Evolutionary conservation across 2,329 filamentous ascomycete species (phyloP).

Genomic region (Rugonectria rugulosa): DNA sequence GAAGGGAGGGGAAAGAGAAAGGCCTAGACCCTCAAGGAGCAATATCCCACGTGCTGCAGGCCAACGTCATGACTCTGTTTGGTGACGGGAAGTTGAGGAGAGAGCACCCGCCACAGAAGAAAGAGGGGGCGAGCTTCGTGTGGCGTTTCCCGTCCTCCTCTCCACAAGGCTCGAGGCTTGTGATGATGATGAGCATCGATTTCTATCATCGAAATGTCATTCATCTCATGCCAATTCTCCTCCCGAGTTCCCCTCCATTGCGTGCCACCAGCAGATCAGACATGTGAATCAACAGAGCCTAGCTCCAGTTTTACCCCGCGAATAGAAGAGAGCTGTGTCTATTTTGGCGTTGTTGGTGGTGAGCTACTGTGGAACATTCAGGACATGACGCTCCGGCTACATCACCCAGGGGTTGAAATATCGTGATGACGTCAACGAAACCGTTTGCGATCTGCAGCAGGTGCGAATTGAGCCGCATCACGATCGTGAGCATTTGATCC

Average conservation of each 20-base stretch:
- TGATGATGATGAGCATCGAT: background rate
- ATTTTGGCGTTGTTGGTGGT: too few species aligned
- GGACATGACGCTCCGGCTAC: background rate
- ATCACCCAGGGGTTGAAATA: background rate
- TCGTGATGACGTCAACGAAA: background rate
- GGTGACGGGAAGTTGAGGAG: too few species aligned
- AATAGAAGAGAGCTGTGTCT: background rate
- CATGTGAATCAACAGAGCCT: background rate
- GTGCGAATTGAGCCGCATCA: too few species aligned
- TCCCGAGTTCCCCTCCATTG: background rate
- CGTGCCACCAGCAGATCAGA: too few species aligned
- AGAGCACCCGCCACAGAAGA: background rate
- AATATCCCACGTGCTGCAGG: too few species aligned
- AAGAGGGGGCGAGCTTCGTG: background rate
- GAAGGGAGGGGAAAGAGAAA: too few species aligned
- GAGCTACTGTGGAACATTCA: background rate
- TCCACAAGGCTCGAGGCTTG: background rate
- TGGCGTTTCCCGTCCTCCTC: background rate
- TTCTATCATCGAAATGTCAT: background rate
- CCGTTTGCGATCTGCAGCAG: background rate
- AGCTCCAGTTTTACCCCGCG: background rate
- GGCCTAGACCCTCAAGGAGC: too few species aligned
- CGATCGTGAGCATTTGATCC: too few species aligned
- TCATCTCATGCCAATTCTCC: background rate
- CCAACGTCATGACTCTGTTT: background rate